Evolutionary conservation across 371 early-diverging fungal species (phyloP).

Genomic region (Dichotomocladium elegans): DNA sequence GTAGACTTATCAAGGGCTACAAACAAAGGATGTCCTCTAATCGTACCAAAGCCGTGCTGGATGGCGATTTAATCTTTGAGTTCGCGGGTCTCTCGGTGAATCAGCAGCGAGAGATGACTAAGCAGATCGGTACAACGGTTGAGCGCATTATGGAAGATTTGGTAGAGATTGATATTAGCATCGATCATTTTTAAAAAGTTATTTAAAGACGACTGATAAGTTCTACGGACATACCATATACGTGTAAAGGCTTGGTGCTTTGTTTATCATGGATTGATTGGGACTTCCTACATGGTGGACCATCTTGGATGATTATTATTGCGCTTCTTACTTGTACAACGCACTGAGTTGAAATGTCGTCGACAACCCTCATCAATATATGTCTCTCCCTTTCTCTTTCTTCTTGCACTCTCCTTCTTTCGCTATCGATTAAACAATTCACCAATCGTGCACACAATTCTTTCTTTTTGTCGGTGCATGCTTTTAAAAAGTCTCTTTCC

Average conservation of each 20-base stretch:
- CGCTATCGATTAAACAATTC: background rate
- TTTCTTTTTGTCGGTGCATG: background rate
- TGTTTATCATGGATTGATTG: no score
- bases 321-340: background rate
- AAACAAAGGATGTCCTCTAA: constrained; percentile 63
- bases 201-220: no score
- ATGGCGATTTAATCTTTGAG: constrained; percentile 80
- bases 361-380: background rate
- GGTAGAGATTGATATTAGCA: constrained; percentile 62
- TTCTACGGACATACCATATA: no score
- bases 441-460: no score
- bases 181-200: constrained; percentile 67
- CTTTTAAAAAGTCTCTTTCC: background rate
- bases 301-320: no score
- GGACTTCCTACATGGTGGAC: no score
- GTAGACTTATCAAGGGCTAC: constrained; percentile 44
- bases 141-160: constrained; percentile 84
- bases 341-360: constrained; percentile 3
- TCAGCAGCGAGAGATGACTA: constrained; percentile 81
- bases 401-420: background rate
- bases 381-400: background rate
- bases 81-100: constrained; percentile 67
- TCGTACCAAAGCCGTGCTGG: constrained; percentile 71
- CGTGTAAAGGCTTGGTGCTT: no score
- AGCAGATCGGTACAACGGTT: constrained; percentile 83